Conservation (phyloP, 2,329 filamentous ascomycete species). For the Ophiostoma himal-ulmi region DNA sequence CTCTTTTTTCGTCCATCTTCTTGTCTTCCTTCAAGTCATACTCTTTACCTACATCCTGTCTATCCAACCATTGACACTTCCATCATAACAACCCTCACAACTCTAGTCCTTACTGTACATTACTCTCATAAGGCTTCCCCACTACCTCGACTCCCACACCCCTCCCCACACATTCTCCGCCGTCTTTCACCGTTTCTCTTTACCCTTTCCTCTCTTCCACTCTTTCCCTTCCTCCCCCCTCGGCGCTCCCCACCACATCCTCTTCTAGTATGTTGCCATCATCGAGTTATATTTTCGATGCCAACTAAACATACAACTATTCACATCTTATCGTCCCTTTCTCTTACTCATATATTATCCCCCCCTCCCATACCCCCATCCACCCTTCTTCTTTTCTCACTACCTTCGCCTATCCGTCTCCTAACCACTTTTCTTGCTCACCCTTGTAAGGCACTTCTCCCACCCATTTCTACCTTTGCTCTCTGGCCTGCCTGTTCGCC, state of each 20-base stretch:
- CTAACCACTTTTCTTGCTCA: not conserved
- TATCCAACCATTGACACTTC: not conserved
- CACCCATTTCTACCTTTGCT: not conserved
- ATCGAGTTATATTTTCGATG: not conserved
- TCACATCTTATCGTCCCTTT: not conserved
- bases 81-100: not conserved
- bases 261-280: not conserved
- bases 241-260: not conserved
- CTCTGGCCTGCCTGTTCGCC: not conserved
- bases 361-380: not conserved
- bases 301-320: not conserved
- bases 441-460: not conserved
- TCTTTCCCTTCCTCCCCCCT: not conserved
- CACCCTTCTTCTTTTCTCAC: not conserved
- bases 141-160: not conserved
- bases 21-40: not conserved
- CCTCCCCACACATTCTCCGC: constrained; percentile 11
- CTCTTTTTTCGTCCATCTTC: not conserved
- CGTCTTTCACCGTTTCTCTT: constrained; percentile 12
- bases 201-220: not conserved
- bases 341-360: not conserved
- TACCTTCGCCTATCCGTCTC: not conserved
- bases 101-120: not conserved
- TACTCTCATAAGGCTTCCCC: not conserved
- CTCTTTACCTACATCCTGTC: not conserved